Evolutionary conservation across 1,139 yeast species (phyloP), one percentile per base, ranked within the genome.

Genomic region (Yarrowia galli): DNA sequence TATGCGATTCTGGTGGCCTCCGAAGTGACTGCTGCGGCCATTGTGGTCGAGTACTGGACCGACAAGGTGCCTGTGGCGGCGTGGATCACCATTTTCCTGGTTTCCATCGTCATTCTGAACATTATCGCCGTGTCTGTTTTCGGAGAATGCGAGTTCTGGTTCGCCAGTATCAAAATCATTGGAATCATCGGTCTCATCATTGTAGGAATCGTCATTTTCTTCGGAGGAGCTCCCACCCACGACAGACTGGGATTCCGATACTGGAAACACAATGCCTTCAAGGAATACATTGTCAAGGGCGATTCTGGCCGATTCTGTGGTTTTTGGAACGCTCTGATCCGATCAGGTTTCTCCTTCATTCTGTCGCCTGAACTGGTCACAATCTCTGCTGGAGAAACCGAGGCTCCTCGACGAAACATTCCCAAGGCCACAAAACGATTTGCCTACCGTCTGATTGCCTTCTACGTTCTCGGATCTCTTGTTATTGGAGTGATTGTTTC

Each of bases 181-280:
- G 70, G 71, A 8, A 70, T 71, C 22, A 51, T 69, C 15, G 72
- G 72, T 8, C 66, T 66, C 71, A 64, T 77, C 45, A 72, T 78
- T 32, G 73, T 74, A 20, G 74, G 79, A 13, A 67, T 76, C 40
- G 77, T 79, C 6, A 77, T 79, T 61, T 72, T 74, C 25, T 69
- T 75, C 40, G 81, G 81, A 23, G 74, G 74, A 22, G 71, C 69
- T 1, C 71, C 71, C 9, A 63, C 61, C 25, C 70, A 68, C 32
- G 71, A 69, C 8, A 56, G 71, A 18, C 84, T 90, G 65, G 96
- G 96, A 10, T 89, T 89, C 82, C 83, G 92, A 76, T 89, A 90
- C 79, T 91, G 97, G 97, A 85, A 91, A 78, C 79, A 90, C 75
- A 32, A 96, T 15, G 96, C 96, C 69, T 89, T 74, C 63, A 72